Evolutionary conservation across 2,329 filamentous ascomycete genomes (phyloP), one percentile per base, ranked within the genome.

Genomic region (Arthroderma uncinatum): DNA sequence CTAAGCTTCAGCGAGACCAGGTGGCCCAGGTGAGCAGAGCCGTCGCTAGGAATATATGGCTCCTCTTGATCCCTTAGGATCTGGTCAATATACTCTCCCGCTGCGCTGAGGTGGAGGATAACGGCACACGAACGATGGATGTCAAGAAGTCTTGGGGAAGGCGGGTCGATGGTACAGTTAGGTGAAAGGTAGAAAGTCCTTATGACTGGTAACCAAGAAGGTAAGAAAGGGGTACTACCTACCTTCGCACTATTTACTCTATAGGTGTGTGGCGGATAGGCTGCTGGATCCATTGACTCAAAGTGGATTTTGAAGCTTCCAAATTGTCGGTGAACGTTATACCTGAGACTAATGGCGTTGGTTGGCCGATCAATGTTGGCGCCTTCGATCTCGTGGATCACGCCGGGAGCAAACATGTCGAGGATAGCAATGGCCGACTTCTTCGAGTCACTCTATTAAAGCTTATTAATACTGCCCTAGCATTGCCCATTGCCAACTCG

Each of bases 361-460:
- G 61, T 60, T 34, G 72, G 68, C 53, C 68, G 66, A 61, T 76
- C 71, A 56, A 76, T 74, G 8, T 74, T 65, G 28, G 60, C 55
- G 53, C 72, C 72, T 44, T 73, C 65, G 53, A 75, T 74, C 1
- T 74, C 55, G 62, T 69, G 62, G 8, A 64, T 63, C 36, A 70
- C 63, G 25, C 66, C 68, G 33, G 53, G 62, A 57, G 75, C 71
- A 58, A 76, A 74, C 71, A 76, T 75, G 28, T 74, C 71, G 1
- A 75, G 67, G 39, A 76, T 69, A 16, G 64, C 62, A 8, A 75
- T 62, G 6, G 70, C 68, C 0, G 66, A 64, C 64, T 69, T 58
- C 59, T 70, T 69, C n/a, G 65, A 65, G 30, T 62, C 48, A 30
- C n/a, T 53, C 50, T 53, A 33, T n/a, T n/a, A n/a, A n/a, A n/a